Evolutionary conservation across 495 filamentous ascomycete species (phyloP).

Genomic region (Hypoxylon trugodes): DNA sequence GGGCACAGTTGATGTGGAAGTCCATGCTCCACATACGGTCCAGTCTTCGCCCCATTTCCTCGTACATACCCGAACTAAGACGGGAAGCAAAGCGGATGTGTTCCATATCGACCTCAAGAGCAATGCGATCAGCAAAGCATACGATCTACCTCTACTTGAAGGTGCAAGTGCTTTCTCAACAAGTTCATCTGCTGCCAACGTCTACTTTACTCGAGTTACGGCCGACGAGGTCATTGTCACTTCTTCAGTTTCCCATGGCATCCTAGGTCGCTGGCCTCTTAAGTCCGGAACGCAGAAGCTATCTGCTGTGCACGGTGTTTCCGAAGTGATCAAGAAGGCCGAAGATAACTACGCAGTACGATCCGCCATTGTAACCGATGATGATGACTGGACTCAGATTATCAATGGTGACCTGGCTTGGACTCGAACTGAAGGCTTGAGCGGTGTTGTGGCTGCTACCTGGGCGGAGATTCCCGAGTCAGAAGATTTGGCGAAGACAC

Average conservation of each 20-base stretch:
- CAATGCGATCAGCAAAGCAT: conserved; percentile 72
- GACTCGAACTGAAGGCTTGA: conserved; percentile 82
- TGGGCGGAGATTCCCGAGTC: conserved; percentile 79
- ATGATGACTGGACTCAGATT: conserved; percentile 83
- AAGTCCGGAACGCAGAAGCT: conserved; percentile 50
- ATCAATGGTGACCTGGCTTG: conserved; percentile 83
- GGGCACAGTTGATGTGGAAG: conserved; percentile 69
- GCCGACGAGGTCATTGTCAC: conserved; percentile 73
- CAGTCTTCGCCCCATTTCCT: conserved; percentile 81
- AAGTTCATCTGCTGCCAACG: conserved; percentile 78
- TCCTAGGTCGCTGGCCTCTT: conserved; percentile 76
- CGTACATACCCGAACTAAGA: conserved; percentile 78
- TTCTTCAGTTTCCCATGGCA: conserved; percentile 78
- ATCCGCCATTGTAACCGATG: conserved; percentile 71
- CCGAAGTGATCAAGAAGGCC: conserved; percentile 78
- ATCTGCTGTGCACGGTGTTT: conserved; percentile 69
- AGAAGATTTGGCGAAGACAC: conserved; percentile 76
- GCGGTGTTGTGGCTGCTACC: conserved; percentile 74
- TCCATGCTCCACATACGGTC: conserved; percentile 76
- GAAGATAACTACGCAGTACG: conserved; percentile 76
- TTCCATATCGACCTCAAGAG: conserved; percentile 80
- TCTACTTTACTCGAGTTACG: conserved; percentile 86
- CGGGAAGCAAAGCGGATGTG: conserved; percentile 81
- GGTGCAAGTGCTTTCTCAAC: conserved; percentile 80
- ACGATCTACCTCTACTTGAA: conserved; percentile 72